Base-by-base conservation (phyloP, 2,329 filamentous ascomycete genomes). In the Atkinsonella texensis region DNA sequence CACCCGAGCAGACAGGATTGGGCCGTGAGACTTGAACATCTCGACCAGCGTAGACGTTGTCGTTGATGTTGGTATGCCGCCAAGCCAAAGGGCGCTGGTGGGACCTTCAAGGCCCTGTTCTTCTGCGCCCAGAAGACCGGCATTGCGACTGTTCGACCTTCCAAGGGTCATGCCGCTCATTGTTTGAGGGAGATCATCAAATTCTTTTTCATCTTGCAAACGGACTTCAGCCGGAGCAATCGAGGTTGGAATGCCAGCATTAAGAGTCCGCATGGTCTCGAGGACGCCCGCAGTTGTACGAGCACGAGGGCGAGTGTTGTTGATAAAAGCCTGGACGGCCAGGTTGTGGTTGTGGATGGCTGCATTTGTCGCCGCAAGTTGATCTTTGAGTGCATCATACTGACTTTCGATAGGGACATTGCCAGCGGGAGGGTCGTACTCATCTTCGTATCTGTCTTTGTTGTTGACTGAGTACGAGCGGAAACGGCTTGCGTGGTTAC, bases 401-500 rank as follows among this genome's bases (percentile, higher is more conserved):
- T 80, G 74, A 54, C 63, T 74, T 53, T 82, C 77, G 44, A 79
- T 69, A 18, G 69, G 68, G 50, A 79, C 32, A 12, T 47, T 42
- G 10, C 43, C 63, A 53, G 70, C 64, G 20, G 75, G 75, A 18
- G 65, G 61, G 39, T 77, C 83, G 54, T 86, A 88, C 54, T 89
- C 85, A 28, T 89, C 85, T 49, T 94, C 90, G 61, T 97, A 97
- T 67, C 93, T 94, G 66, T 97, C 91, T 69, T 95, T 96, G 52
- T 95, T 94, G 68, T 98, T 98, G 57, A 98, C 93, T 1, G 93
- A 98, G 68, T 96, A 97, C 1, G 93, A 98, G 46, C 93, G 83
- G 74, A 97, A 95, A 49, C 93, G 83, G 66, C 87, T 97, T 44
- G 84, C 77, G 60, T 87, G 86, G 64, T 84, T 85, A 58, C 88